Percentiles rank a stretch among this genome's conserved stretches.
phyloP scores from a whole-genome alignment of 495 filamentous ascomycete species.

The Xylaria venustula region DNA sequence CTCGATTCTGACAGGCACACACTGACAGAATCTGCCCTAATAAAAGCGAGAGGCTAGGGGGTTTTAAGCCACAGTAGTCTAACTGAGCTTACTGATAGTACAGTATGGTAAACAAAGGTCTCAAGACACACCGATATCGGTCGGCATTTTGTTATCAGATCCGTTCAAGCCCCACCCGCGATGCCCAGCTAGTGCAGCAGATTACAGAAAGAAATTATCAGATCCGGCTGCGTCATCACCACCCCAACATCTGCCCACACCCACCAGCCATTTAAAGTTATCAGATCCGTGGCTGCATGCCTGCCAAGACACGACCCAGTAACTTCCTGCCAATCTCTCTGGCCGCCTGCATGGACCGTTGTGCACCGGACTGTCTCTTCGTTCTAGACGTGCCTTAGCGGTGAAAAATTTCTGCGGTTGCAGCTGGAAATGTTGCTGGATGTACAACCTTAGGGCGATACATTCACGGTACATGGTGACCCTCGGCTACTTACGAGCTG shows the following conservation, averaged over 20 bases:
- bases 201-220: slow-evolving; percentile 32
- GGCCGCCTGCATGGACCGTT: neutral
- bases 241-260: slow-evolving; percentile 3
- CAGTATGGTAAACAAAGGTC: too few relatives aligned
- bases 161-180: slow-evolving; percentile 17
- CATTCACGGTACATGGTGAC: neutral
- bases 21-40: too few relatives aligned
- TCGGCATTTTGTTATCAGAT: slow-evolving; percentile 29
- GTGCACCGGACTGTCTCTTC: slow-evolving; percentile 4
- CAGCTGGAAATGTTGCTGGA: neutral
- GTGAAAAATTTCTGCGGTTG: slow-evolving; percentile 4
- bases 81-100: too few relatives aligned
- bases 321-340: slow-evolving; percentile 2
- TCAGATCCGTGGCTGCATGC: slow-evolving; percentile 44
- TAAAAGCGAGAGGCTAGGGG: too few relatives aligned
- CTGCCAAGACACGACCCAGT: slow-evolving; percentile 21
- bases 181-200: neutral
- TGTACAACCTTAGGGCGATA: neutral
- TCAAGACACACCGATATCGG: slow-evolving; percentile 22
- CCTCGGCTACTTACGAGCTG: neutral
- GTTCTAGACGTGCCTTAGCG: slow-evolving; percentile 3
- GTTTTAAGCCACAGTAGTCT: too few relatives aligned
- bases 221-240: slow-evolving; percentile 29
- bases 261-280: slow-evolving; percentile 43
- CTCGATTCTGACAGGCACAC: too few relatives aligned